Evolutionary conservation across 2,329 filamentous ascomycete genomes (phyloP), one percentile per base, ranked within the genome.

Genomic region (Pseudocercospora ulei): DNA sequence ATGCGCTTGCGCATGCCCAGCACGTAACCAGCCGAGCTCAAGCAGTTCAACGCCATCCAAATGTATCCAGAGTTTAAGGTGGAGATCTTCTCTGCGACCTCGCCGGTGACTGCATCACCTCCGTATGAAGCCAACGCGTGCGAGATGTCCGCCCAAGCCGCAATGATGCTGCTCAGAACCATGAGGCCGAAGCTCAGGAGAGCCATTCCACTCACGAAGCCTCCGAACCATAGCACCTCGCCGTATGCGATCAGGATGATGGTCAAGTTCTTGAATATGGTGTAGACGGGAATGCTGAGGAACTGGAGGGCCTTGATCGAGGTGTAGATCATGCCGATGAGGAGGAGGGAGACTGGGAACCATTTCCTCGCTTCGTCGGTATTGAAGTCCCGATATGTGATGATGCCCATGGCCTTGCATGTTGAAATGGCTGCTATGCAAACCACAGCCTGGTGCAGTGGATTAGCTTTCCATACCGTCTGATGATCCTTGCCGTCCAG

Each of bases 241-340:
- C 90, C 90, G 54, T 98, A 98, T 39, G 90, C 90, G 57, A 96
- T 98, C 50, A 96, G 78, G 56, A 98, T 96, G 63, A 93, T 98
- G 46, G 90, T 96, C 69, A 98, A 66, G 68, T 98, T 98, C 75
- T 98, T 98, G 75, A 98, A 98, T 62, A 98, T 98, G 39, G 90
- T 98, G 68, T 98, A 98, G 16, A 98, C 90, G 14, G 90, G 90
- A 39, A 98, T 93, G 19, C 87, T 95, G 46, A 98, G 81, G 65
- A 80, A 96, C 65, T 95, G 86, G 29, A 98, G 77, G 12, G 90
- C 86, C 69, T 95, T 95, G 57, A 84, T 90, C 57, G 85, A 80
- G 39, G 90, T 96, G 67, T 96, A 98, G 65, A 98, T 96, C 90
- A 96, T 98, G 61, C 86, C 87, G 59, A 96, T 90, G 49, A 98